Conservation (phyloP, 2,329 filamentous ascomycete genomes). For the Ilyonectria mors-panacis region DNA sequence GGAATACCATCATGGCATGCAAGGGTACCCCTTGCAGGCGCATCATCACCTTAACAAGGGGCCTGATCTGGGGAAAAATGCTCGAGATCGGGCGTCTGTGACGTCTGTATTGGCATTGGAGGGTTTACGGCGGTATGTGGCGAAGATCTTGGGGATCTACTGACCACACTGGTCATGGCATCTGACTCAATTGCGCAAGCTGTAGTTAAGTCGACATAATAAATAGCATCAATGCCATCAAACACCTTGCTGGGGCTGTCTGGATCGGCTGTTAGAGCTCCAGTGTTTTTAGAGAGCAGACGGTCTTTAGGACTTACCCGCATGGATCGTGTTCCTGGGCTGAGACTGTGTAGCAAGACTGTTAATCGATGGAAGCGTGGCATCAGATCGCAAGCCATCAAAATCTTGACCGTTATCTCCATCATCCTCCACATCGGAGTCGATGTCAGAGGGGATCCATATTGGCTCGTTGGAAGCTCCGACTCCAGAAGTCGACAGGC, state of each 20-base stretch:
- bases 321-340: neutral
- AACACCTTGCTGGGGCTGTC: too few species aligned
- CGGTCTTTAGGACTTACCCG: neutral
- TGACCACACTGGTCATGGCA: too few species aligned
- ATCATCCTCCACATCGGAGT: neutral
- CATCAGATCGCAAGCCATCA: neutral
- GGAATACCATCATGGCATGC: neutral
- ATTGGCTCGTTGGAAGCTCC: neutral
- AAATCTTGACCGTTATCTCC: neutral
- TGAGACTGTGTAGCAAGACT: neutral
- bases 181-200: too few species aligned
- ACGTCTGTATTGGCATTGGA: too few species aligned
- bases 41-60: conserved; percentile 1
- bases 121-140: too few species aligned
- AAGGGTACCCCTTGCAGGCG: neutral
- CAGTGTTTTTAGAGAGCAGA: neutral
- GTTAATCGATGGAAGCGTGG: neutral
- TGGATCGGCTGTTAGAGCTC: too few species aligned
- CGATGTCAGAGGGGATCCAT: neutral
- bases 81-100: neutral
- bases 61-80: conserved; percentile 1
- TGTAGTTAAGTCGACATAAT: too few species aligned
- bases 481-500: neutral
- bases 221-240: too few species aligned
- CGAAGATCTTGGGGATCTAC: too few species aligned